A percentile compares a stretch with the other conserved stretches of the same genome.
phyloP scores from a whole-genome alignment of 164 flowering plant species.

The Warburgia ugandensis region DNA sequence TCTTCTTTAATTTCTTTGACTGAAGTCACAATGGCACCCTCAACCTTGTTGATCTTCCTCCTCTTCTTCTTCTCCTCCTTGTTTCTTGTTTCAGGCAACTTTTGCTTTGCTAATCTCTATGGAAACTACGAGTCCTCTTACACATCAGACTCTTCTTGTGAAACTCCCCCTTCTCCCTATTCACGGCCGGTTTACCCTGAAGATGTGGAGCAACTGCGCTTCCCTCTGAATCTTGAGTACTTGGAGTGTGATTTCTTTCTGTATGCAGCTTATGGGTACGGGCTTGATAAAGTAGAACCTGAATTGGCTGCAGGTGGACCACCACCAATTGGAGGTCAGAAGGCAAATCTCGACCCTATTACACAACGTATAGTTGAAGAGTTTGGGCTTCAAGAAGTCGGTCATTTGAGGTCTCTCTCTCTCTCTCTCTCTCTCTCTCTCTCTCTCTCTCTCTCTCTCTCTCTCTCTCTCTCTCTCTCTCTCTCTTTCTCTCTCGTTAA shows the following conservation, averaged over 20 bases:
- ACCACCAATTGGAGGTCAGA: constrained; percentile 37
- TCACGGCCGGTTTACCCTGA: constrained; percentile 5
- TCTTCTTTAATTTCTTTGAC: no score
- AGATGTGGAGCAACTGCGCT: constrained; percentile 30
- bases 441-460: not conserved
- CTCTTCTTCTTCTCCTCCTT: no score
- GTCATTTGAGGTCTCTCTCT: constrained; percentile 40
- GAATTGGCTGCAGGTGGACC: constrained; percentile 34
- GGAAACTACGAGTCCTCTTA: no score
- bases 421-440: not conserved
- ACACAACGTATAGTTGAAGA: constrained; percentile 23
- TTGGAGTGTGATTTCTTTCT: constrained; percentile 41
- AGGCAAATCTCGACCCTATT: constrained; percentile 36
- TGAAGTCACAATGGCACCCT: no score
- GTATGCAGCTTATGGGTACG: constrained; percentile 34
- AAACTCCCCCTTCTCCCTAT: not conserved
- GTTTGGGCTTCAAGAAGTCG: constrained; percentile 42
- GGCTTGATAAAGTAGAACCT: constrained; percentile 34
- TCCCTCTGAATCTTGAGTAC: constrained; percentile 43
- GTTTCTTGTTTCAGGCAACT: no score
- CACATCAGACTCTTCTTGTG: no score
- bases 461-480: not conserved
- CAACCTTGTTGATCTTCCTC: no score
- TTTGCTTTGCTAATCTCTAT: no score
- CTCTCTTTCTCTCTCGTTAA: no score